Evolutionary conservation across 1,139 yeast species (phyloP), one percentile per base, ranked within the genome.

Genomic region (Suhomyces yuchorum): DNA sequence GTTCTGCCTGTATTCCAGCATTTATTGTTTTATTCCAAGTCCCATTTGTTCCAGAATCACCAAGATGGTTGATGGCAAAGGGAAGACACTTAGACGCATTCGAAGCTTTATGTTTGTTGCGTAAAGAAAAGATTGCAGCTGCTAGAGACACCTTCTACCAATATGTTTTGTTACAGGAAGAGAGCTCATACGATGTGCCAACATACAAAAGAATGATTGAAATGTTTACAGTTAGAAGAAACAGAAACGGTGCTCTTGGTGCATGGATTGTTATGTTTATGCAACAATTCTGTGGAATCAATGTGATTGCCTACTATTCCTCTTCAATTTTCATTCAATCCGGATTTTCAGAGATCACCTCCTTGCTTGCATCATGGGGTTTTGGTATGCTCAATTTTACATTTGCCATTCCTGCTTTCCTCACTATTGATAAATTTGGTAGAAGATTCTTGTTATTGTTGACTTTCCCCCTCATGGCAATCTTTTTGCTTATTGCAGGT

Each of bases 241-340:
- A 88, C 67, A 80, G 96, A 68, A 85, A 90, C 58, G 96, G 93
- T 49, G 82, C 90, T 11, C 59, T 85, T 50, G 96, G 89, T 48
- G 82, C 96, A 2, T 86, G 87, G 80, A 76, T 88, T 52, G 89
- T 85, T 52, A 89, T 90, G 84, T 86, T 88, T 62, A 86, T 86
- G 90, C 96, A 90, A 71, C 96, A 89, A 66, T 87, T 90, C 71
- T 89, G 96, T 69, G 96, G 96, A 60, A 84, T 90, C 62, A 89
- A 89, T 60, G 95, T 88, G 45, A 88, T 90, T 67, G 95, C 96
- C 14, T 85, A 85, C 66, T 87, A 85, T 64, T 83, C 89, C 0
- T 82, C 91, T 0, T 76, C 87, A 6, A 88, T 89, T 53, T 89
- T 89, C 66, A 68, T 78, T 39, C 77, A 84, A 46, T 82, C 92